Conservation (phyloP, 768 basidiomycete species). For the Macrolepiota dolichaula region DNA sequence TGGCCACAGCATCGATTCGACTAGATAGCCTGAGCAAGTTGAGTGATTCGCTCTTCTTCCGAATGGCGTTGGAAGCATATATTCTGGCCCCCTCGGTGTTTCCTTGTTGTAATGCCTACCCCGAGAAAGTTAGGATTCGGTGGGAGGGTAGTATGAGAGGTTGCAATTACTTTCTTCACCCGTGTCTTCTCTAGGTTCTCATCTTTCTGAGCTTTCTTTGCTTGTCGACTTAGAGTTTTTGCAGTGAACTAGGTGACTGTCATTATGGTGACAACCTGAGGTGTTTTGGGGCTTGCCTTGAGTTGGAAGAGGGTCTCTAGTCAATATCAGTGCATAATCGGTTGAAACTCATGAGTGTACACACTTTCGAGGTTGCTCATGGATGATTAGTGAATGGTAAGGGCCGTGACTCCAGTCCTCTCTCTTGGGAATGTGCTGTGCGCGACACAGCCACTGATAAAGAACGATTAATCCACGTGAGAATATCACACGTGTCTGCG, state of each 20-base stretch:
- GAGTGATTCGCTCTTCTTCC: conserved; percentile 94
- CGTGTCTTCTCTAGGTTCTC: conserved; percentile 85
- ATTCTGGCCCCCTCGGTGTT: conserved; percentile 97
- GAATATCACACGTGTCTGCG: conserved; percentile 8
- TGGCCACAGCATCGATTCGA: conserved; percentile 95
- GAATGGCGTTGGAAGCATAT: conserved; percentile 96
- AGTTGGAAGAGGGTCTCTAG: conserved; percentile 98
- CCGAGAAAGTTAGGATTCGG: conserved; percentile 8
- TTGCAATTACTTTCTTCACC: conserved; percentile 78
- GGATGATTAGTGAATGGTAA: conserved; percentile 17
- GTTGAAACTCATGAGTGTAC: conserved; percentile 24
- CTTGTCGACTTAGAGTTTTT: conserved; percentile 90
- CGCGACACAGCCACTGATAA: conserved; percentile 10
- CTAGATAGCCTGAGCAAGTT: conserved; percentile 89
- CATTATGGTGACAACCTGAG: conserved; percentile 9
- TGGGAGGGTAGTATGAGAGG: not conserved
- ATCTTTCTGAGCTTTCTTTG: conserved; percentile 97
- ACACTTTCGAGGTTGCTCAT: conserved; percentile 91
- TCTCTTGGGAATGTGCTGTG: not conserved
- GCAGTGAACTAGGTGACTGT: conserved; percentile 81
- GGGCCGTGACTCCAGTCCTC: not conserved
- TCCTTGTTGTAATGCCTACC: conserved; percentile 90
- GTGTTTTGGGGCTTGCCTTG: conserved; percentile 54
- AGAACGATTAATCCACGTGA: conserved; percentile 16
- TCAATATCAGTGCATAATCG: conserved; percentile 25